Evolutionary conservation across 768 basidiomycete species (phyloP), one percentile per base, ranked within the genome.

Genomic region (Termitomyces titanicus): DNA sequence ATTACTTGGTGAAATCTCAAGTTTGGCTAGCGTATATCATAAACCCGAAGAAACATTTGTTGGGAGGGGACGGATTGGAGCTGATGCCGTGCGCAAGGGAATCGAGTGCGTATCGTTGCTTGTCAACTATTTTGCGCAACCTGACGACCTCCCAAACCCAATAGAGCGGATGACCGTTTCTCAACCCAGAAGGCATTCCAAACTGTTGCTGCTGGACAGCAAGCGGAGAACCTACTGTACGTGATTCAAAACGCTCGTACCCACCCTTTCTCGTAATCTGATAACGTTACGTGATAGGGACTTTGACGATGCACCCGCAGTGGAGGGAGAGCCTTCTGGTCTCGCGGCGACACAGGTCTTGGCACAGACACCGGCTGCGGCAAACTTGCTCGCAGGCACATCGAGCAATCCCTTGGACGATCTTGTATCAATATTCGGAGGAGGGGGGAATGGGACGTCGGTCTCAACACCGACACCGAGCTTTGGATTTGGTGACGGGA

Each of bases 11-110:
- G 97, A 98, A 68, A 82, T 98, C 20, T 93, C 92, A 1, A 85
- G 81, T 42, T 74, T 98, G 18, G 92, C 94, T 5, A 96, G 94
- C 66, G 94, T 96, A 2, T 99, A 99, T 67, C 97, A 99, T 74
- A 98, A 97, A 70, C 97, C 97, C 0, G 86, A 86, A 34, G 92
- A 94, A 67, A 98, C 97, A 0, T 99, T 99, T 64, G 84, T 99
- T 53, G 97, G 96, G 0, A 85, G 85, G 60, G 96, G 97, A 8
- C 80, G 95, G 46, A 78, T 98, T 54, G 88, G 93, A 8, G 91
- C 85, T 0, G 92, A 94, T 61, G 77, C 88, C 6, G 76, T 95
- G 61, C 76, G 79, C 63, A 86, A 79, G 70, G 82, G 75, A 53
- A 63, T 70, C 52, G 86, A 86, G 85, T 87, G 56, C 35, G 85